Evolutionary conservation across 805 yeast genomes (phyloP), one percentile per base, ranked within the genome.

Genomic region (Zygosaccharomyces bailii): DNA sequence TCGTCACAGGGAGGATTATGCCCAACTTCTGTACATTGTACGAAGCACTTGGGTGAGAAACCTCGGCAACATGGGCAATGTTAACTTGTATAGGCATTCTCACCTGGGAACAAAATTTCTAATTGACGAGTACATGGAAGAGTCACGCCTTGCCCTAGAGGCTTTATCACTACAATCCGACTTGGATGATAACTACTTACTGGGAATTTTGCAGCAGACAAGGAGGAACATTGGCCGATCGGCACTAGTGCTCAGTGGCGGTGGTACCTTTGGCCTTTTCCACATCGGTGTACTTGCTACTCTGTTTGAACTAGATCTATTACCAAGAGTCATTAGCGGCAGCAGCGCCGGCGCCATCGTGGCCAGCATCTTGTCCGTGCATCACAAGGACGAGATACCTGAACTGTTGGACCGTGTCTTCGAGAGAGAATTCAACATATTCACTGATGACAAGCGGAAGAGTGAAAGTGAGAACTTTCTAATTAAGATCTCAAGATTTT

Each of bases 271-370:
- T 68, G 99, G 98, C 0, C 67, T 91, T 40, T 80, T 90, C 49
- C 98, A 91, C 53, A 85, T 89, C 46, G 99, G 99, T 1, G 96
- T 93, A 0, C 68, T 91, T 36, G 80, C 87, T 4, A 85, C 93
- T 2, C 71, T 93, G 23, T 67, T 84, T 32, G 93, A 87, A 53
- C 74, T 77, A 41, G 81, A 84, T 43, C 69, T 89, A 17, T 68
- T 91, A 18, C 99, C 99, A 0, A 75, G 85, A 39, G 86, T 93
- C 29, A 79, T 93, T 11, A 85, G 96, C 38, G 99, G 99, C 1
- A 85, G 96, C 10, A 87, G 96, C 18, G 96, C 97, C 0, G 99
- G 99, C 13, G 89, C 96, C 1, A 90, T 93, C 42, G 82, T 93
- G 37, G 97, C 98, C 14, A 79, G 96, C 39, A 79, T 93, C 13